Evolutionary conservation across 2,329 filamentous ascomycete species (phyloP), one percentile per base, ranked within the genome.

Genomic region (Fusarium annulatum): DNA sequence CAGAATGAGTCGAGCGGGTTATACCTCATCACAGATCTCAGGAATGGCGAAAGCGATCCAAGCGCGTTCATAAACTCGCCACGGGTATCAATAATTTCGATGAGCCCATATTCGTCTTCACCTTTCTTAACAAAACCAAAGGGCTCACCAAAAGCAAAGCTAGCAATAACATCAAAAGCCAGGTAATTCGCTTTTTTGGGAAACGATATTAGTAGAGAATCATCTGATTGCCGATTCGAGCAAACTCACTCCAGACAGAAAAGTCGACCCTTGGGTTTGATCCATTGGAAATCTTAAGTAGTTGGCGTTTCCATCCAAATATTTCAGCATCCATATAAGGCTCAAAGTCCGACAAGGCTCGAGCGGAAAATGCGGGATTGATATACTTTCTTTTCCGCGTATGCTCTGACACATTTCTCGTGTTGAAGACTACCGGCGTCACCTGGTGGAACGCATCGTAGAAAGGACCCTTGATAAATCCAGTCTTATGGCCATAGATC

Each of bases 131-230:
- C 21, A 8, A 56, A 56, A 2, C 36, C 52, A 56, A 56, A 56
- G 3, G 18, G 26, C 14, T 41, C 36, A 9, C 26, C 52, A 10
- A 56, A 56, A 3, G 52, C 52, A 21, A 56, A 56, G 10, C 36
- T 56, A 1, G 36, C 26, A 23, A 56, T 56, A 4, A 42, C 36
- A 30, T 56, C 52, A 7, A 56, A 56, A 6, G 36, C 52, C 10
- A 56, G 15, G 8, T 56, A 56, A 56, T 42, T 56, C 4, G 36
- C 52, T 42, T 39, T 42, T 52, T 21, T 14, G 3, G 16, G 4
- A 5, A 2, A 2, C 2, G 9, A 0, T 0, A 1, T 55, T 16
- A 55, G 21, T 30, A 9, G 4, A 18, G 3, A 3, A 5, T 15
- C 3, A 6, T 23, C 15, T n/a, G 7, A 18, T 2, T 41, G 8